Conservation (phyloP, 176 grass and related monocot species). For the Juncus inflexus region DNA sequence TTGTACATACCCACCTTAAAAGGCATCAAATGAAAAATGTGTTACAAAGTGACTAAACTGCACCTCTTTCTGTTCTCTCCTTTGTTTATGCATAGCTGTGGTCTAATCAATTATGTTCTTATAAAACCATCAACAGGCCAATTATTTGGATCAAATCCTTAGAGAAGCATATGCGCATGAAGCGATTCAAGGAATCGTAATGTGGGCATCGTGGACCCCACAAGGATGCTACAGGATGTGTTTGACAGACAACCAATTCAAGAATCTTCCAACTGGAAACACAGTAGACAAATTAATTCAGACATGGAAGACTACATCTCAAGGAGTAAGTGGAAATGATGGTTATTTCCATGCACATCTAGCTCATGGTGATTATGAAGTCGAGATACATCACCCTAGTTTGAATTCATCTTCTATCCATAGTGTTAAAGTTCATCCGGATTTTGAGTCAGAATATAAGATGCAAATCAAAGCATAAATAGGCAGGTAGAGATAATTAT, state of each 20-base stretch:
- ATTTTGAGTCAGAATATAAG: slow-evolving; percentile 31
- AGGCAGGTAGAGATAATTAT: too few relatives aligned
- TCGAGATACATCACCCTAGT: slow-evolving; percentile 48
- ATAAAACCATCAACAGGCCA: slow-evolving; percentile 27
- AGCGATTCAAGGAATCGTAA: slow-evolving; percentile 64
- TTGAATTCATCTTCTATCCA: slow-evolving; percentile 43
- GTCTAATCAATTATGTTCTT: too few relatives aligned
- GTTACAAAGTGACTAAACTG: too few relatives aligned
- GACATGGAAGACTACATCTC: slow-evolving; percentile 42
- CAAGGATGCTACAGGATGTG: slow-evolving; percentile 66
- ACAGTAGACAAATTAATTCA: slow-evolving; percentile 64
- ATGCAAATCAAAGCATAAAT: slow-evolving; percentile 44
- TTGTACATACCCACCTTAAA: too few relatives aligned
- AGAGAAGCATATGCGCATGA: slow-evolving; percentile 82
- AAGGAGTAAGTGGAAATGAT: slow-evolving; percentile 34
- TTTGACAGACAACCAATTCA: slow-evolving; percentile 69
- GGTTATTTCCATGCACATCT: slow-evolving; percentile 51
- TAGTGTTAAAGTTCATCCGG: slow-evolving; percentile 45
- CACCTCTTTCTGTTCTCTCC: neutral
- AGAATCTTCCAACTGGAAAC: slow-evolving; percentile 57
- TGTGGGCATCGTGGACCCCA: slow-evolving; percentile 64
- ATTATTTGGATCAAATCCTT: slow-evolving; percentile 54
- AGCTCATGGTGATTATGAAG: slow-evolving; percentile 62
- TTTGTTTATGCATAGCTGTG: neutral
- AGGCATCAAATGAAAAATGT: too few relatives aligned